Base-by-base conservation (phyloP, 2,329 filamentous ascomycete genomes). In the Nannizziopsis barbatae region DNA sequence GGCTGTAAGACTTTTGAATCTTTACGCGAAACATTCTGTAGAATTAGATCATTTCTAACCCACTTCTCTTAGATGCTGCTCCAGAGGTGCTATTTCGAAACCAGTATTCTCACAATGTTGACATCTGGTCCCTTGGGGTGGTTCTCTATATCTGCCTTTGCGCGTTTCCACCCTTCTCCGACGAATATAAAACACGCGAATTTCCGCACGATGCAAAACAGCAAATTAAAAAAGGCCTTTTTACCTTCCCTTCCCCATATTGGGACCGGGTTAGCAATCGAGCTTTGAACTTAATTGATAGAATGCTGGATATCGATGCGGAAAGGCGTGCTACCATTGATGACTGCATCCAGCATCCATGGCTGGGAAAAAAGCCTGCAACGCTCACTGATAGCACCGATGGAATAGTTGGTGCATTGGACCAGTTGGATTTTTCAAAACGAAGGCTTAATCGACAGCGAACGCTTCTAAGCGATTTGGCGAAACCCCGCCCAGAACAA, bases 141-240 rank as follows among this genome's bases (percentile, higher is more conserved):
- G 90, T 98, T 2, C 75, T 98, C 18, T 98, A 96, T 68, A 96
- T 96, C 58, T 95, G 88, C 62, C 76, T 96, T 4, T 96, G 92
- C 62, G 92, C 92, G 32, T 96, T 96, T 61, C 92, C 90, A 3
- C 92, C 92, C 0, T 98, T 98, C 68, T 94, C 87, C 0, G 92
- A 98, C 59, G 92, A 98, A 67, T 79, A 96, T 0, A 86, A 82
- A 67, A 81, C 80, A 1, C 69, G 69, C 32, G 82, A 94, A 39
- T 92, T 89, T 56, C 92, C 92, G 1, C 95, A 86, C 62, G 86
- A 77, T 0, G 73, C 96, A 39, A 84, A 84, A 1, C 83, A 95
- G 57, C 89, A 96, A 69, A 96, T 94, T 68, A 89, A 84, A 65
- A 77, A 79, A 65, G 92, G 86, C 12, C 77, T 81, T 15, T 98